phyloP scores from a whole-genome alignment of 2,329 filamentous ascomycete species.

The Ophioceras dolichostomum region DNA sequence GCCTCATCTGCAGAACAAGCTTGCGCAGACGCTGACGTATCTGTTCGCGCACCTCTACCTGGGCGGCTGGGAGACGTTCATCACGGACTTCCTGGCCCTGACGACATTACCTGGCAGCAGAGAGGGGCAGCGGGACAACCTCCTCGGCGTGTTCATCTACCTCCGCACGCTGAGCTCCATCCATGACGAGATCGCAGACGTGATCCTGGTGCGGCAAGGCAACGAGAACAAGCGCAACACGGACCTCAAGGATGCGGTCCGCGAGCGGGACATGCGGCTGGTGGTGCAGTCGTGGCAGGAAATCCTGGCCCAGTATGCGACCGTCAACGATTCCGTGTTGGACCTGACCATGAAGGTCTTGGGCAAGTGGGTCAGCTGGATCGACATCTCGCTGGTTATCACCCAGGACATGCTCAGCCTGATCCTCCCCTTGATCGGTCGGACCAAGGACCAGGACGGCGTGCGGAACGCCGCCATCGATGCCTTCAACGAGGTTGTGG shows the following conservation, averaged over 20 bases:
- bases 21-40: constrained; percentile 90
- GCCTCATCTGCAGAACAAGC: constrained; percentile 80
- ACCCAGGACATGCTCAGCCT: constrained; percentile 78
- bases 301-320: constrained; percentile 66
- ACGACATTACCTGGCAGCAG: constrained; percentile 51
- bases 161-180: constrained; percentile 79
- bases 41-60: constrained; percentile 83
- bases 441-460: constrained; percentile 58
- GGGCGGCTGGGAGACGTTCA: constrained; percentile 76
- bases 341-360: constrained; percentile 88
- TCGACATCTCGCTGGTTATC: constrained; percentile 87
- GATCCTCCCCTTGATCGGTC: constrained; percentile 79
- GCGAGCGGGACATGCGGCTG: constrained; percentile 76
- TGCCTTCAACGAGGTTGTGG: constrained; percentile 88
- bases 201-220: constrained; percentile 66
- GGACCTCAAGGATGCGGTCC: constrained; percentile 81
- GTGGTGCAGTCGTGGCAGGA: constrained; percentile 87
- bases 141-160: constrained; percentile 70
- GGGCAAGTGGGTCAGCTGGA: constrained; percentile 97
- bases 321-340: constrained; percentile 58
- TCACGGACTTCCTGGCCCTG: constrained; percentile 77
- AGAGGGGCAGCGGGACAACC: constrained; percentile 46
- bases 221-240: constrained; percentile 77
- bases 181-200: constrained; percentile 95
- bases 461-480: constrained; percentile 87